These are phyloP conservation scores for Cyberlindnera euphorbiae DNA, from an alignment of 805 yeast genomes.

Conservation along the genomic window DNA sequence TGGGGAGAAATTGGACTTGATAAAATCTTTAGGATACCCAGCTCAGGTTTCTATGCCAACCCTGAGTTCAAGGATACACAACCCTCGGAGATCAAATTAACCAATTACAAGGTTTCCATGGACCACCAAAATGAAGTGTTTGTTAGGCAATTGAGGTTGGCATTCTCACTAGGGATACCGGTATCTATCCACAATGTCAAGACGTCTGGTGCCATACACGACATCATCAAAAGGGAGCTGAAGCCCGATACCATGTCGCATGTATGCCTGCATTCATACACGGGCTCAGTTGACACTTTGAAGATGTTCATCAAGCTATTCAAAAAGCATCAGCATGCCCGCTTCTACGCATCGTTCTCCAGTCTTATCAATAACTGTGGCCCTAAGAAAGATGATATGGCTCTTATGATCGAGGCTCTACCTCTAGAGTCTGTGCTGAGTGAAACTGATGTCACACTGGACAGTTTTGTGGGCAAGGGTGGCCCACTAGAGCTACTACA, in stretches of 20 bases:
- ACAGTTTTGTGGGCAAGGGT: constrained; percentile 4
- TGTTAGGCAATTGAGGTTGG: constrained; percentile 46
- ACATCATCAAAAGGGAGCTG: constrained; percentile 30
- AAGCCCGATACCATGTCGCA: constrained; percentile 25
- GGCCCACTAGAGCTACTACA: constrained; percentile 4
- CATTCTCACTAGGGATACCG: constrained; percentile 42
- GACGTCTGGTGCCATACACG: constrained; percentile 60
- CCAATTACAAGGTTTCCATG: constrained; percentile 51
- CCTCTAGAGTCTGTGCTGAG: constrained; percentile 11
- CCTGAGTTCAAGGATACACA: constrained; percentile 9
- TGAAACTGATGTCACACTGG: constrained; percentile 24
- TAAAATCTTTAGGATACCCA: constrained; percentile 64
- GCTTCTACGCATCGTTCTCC: constrained; percentile 14
- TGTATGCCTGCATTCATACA: constrained; percentile 76
- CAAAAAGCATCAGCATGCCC: constrained; percentile 4
- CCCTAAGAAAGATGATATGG: constrained; percentile 5
- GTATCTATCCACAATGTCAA: constrained; percentile 85
- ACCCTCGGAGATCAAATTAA: constrained; percentile 19
- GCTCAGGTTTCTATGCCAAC: constrained; percentile 48
- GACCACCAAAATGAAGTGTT: constrained; percentile 63
- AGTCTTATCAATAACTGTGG: constrained; percentile 11
- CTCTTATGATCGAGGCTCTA: background rate
- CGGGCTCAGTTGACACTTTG: constrained; percentile 76
- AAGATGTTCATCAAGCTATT: constrained; percentile 35
- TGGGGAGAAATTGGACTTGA: constrained; percentile 95